These are phyloP conservation scores for Mucor mucedo DNA, from an alignment of 371 early-diverging fungal species.

Conservation along the genomic window DNA sequence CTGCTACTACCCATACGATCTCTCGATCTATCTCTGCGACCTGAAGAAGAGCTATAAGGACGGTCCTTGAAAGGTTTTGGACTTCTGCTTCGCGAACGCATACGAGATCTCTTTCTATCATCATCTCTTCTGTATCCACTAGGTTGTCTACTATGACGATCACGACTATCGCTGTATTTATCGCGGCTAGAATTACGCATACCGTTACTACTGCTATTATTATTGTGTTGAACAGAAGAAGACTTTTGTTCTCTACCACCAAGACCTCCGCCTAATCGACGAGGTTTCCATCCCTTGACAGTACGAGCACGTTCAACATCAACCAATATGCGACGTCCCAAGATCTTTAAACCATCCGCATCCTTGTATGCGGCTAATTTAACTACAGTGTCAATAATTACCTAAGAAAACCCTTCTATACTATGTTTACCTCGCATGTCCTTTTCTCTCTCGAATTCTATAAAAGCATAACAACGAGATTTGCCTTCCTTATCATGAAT, in stretches of 20 bases:
- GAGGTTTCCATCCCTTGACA: slow-evolving; percentile 94
- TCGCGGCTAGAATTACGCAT: slow-evolving; percentile 51
- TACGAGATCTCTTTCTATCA: slow-evolving; percentile 46
- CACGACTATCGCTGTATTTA: slow-evolving; percentile 34
- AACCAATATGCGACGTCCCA: slow-evolving; percentile 86
- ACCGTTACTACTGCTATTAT: slow-evolving; percentile 14
- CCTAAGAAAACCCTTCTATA: background rate
- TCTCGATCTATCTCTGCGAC: slow-evolving; percentile 56
- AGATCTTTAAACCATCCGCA: slow-evolving; percentile 88
- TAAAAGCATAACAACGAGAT: slow-evolving; percentile 93
- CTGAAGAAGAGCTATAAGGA: background rate
- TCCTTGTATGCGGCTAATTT: slow-evolving; percentile 81
- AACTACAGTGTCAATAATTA: background rate
- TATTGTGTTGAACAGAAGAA: slow-evolving; percentile 24
- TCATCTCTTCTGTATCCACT: slow-evolving; percentile 40
- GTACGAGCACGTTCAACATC: slow-evolving; percentile 98
- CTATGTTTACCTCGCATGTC: slow-evolving; percentile 78
- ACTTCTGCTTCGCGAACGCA: slow-evolving; percentile 50
- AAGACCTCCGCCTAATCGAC: slow-evolving; percentile 91
- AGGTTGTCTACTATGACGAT: slow-evolving; percentile 32
- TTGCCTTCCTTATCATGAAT: slow-evolving; percentile 70
- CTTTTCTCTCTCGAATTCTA: slow-evolving; percentile 93
- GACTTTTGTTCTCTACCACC: slow-evolving; percentile 80
- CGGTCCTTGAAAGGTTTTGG: slow-evolving; percentile 45
- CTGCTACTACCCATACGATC: slow-evolving; percentile 50